These are phyloP conservation scores for Ophiostoma triangulosporum DNA, from an alignment of 2,329 filamentous ascomycete genomes.

Conservation along the genomic window DNA sequence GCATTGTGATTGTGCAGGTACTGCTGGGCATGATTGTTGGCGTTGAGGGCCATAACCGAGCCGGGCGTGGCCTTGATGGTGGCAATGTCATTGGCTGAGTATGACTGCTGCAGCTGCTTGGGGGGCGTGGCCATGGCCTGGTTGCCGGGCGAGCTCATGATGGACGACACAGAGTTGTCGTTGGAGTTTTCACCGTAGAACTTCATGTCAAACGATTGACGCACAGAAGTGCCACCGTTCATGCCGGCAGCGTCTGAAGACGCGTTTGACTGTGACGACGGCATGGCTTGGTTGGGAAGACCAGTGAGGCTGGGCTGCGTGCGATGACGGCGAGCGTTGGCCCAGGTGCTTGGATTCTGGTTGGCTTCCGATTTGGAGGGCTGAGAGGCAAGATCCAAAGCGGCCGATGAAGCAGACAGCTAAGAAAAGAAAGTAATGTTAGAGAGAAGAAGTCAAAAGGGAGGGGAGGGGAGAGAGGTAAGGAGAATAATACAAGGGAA, in stretches of 20 bases:
- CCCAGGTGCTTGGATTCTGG: slow-evolving; percentile 38
- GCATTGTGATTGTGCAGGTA: slow-evolving; percentile 67
- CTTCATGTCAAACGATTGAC: slow-evolving; percentile 46
- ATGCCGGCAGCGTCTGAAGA: slow-evolving; percentile 33
- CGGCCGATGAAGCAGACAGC: slow-evolving; percentile 68
- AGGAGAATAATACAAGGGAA: background rate
- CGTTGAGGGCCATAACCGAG: slow-evolving; percentile 26
- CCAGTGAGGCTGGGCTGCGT: slow-evolving; percentile 45
- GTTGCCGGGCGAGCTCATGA: slow-evolving; percentile 34
- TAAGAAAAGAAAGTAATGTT: slow-evolving; percentile 22
- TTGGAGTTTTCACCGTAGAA: slow-evolving; percentile 33
- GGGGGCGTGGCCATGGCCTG: slow-evolving; percentile 49
- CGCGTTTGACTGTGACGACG: slow-evolving; percentile 20
- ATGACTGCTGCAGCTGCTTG: slow-evolving; percentile 72
- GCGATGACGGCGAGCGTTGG: slow-evolving; percentile 54
- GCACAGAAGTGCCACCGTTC: slow-evolving; percentile 34
- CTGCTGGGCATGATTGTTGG: slow-evolving; percentile 48
- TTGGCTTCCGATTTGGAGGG: slow-evolving; percentile 27
- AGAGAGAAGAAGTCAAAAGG: background rate
- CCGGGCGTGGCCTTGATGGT: slow-evolving; percentile 61
- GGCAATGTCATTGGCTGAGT: slow-evolving; percentile 78
- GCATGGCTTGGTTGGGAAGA: slow-evolving; percentile 21
- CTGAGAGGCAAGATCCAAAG: slow-evolving; percentile 48
- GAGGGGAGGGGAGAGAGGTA: background rate
- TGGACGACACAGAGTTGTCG: slow-evolving; percentile 26